These are phyloP conservation scores for Fraxinus floribunda DNA, from an alignment of 305 asterid species.

Conservation along the genomic window DNA sequence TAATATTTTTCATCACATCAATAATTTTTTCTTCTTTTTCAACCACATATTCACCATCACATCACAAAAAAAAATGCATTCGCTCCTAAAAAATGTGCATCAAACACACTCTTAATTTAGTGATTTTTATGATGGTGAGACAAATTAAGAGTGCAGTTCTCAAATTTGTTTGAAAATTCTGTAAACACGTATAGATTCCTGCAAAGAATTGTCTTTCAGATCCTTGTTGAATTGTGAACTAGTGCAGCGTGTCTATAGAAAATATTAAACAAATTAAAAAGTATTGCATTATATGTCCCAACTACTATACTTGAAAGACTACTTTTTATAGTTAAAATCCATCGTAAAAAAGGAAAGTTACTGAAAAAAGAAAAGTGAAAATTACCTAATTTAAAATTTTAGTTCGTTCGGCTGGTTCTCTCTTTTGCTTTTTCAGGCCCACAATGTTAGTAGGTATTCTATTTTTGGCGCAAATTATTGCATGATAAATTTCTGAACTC, in stretches of 20 bases:
- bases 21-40: too few relatives aligned
- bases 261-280: not conserved
- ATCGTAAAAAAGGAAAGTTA: not conserved
- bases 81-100: too few relatives aligned
- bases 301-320: not conserved
- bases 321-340: not conserved
- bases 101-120: not conserved
- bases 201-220: not conserved
- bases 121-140: not conserved
- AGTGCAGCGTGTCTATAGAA: not conserved
- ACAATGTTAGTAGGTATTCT: not conserved
- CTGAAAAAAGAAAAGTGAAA: not conserved
- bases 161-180: not conserved
- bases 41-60: too few relatives aligned
- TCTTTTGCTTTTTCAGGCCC: not conserved
- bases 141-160: not conserved
- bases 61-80: too few relatives aligned
- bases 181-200: not conserved
- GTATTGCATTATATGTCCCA: not conserved
- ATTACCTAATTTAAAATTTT: not conserved
- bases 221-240: not conserved
- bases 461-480: not conserved
- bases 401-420: not conserved
- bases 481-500: not conserved
- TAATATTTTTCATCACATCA: too few relatives aligned